Percentiles rank a stretch among this genome's conserved stretches.
Conservation (phyloP, 116 monocot species). For the Trichopus zeylanicus region DNA sequence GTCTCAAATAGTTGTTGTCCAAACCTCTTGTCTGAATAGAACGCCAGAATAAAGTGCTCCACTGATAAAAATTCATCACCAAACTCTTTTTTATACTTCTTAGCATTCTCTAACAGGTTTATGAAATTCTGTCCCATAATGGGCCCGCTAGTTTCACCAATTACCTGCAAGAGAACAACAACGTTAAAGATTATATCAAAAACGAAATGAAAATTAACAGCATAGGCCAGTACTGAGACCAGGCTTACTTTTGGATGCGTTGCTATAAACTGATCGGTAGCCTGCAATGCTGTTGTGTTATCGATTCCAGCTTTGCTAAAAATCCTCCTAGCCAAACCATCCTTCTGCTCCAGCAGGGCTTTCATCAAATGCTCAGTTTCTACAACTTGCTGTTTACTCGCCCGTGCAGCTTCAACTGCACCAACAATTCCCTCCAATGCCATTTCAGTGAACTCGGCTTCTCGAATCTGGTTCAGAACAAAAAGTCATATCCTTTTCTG, state of each 20-base stretch:
- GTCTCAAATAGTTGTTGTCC: constrained; percentile 59
- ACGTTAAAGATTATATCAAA: neutral
- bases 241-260: constrained; percentile 57
- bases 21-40: constrained; percentile 65
- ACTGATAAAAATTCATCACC: constrained; percentile 80
- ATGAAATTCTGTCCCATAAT: constrained; percentile 48
- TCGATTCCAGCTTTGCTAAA: constrained; percentile 80
- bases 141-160: constrained; percentile 69
- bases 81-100: constrained; percentile 75
- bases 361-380: constrained; percentile 95
- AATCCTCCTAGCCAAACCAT: constrained; percentile 82
- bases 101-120: constrained; percentile 69
- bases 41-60: constrained; percentile 73
- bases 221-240: too few species aligned
- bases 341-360: constrained; percentile 86
- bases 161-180: constrained; percentile 26
- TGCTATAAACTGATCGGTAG: constrained; percentile 64
- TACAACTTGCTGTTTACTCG: constrained; percentile 68
- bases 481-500: too few species aligned
- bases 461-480: constrained; percentile 29
- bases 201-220: neutral
- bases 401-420: constrained; percentile 63
- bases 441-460: constrained; percentile 74
- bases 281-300: constrained; percentile 67
- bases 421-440: constrained; percentile 74